phyloP scores from a whole-genome alignment of 164 flowering plant species.

The Vitis amurensis region DNA sequence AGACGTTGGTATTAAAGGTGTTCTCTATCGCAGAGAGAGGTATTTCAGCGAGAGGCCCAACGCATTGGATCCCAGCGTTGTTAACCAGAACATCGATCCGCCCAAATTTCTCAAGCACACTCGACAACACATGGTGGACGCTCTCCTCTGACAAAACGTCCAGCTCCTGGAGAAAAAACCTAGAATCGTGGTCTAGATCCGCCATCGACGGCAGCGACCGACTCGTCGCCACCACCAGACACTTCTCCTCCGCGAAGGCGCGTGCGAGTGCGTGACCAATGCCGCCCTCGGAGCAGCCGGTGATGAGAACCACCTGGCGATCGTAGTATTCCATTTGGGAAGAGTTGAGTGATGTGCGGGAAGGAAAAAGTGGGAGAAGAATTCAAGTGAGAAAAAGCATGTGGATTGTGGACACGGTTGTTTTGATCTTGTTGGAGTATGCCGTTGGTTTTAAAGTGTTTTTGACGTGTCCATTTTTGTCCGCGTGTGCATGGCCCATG shows the following conservation, averaged over 20 bases:
- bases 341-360: too few species aligned
- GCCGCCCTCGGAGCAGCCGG: conserved; percentile 86
- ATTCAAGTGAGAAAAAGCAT: too few species aligned
- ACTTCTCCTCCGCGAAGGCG: conserved; percentile 62
- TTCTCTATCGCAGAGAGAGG: conserved; percentile 58
- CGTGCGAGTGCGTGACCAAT: conserved; percentile 82
- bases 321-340: conserved; percentile 8
- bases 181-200: conserved; percentile 47
- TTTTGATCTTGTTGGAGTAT: too few species aligned
- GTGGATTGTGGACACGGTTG: too few species aligned
- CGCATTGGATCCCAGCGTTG: conserved; percentile 87
- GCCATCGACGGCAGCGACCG: conserved; percentile 58
- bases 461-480: too few species aligned
- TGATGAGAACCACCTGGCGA: conserved; percentile 65
- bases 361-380: too few species aligned
- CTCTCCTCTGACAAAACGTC: conserved; percentile 78
- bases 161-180: conserved; percentile 59
- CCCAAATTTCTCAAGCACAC: conserved; percentile 57
- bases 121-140: conserved; percentile 38
- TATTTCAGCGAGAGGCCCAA: conserved; percentile 88
- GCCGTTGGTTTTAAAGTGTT: too few species aligned
- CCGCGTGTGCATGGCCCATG: too few species aligned
- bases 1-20: conserved; percentile 80
- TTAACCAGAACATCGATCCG: conserved; percentile 79
- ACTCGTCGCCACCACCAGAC: conserved; percentile 75